phyloP scores from a whole-genome alignment of 345 rosid genomes.

The Reutealis trisperma region DNA sequence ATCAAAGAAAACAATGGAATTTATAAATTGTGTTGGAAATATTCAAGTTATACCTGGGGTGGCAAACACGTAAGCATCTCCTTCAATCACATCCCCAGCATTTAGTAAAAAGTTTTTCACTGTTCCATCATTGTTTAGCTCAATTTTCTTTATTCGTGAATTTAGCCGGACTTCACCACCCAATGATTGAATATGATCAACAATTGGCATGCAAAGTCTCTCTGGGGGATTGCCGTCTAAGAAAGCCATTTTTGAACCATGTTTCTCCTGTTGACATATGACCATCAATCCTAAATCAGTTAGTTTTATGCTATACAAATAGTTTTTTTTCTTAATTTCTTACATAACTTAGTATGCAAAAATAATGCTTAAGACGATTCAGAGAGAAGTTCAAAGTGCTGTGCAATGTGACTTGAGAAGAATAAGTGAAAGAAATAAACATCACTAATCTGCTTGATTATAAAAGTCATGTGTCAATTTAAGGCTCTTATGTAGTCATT shows the following conservation, averaged over 20 bases:
- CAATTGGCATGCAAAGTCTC: conserved; percentile 88
- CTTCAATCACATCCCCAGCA: conserved; percentile 67
- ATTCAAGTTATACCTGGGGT: conserved; percentile 66
- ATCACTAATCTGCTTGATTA: not conserved
- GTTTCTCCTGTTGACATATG: conserved; percentile 66
- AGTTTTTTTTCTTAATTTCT: not conserved
- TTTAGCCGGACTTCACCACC: conserved; percentile 85
- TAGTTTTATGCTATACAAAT: conserved; percentile 1
- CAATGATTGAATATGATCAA: conserved; percentile 65
- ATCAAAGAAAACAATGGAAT: not conserved
- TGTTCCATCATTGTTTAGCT: conserved; percentile 74
- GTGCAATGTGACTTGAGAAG: not conserved
- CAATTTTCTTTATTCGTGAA: conserved; percentile 80
- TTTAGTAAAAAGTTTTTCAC: conserved; percentile 68
- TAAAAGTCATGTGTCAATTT: not conserved
- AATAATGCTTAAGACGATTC: not conserved
- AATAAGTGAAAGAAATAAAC: conserved; percentile 2
- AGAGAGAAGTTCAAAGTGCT: not conserved
- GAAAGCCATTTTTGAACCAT: conserved; percentile 98
- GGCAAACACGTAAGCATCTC: conserved; percentile 86
- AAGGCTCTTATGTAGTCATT: not conserved
- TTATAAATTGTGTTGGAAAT: not conserved
- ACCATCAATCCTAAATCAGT: conserved; percentile 16
- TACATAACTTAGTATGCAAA: not conserved
- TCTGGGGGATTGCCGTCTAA: conserved; percentile 97